Evolutionary conservation across 805 yeast species (phyloP).

Genomic region (Blastobotrys chiropterorum): DNA sequence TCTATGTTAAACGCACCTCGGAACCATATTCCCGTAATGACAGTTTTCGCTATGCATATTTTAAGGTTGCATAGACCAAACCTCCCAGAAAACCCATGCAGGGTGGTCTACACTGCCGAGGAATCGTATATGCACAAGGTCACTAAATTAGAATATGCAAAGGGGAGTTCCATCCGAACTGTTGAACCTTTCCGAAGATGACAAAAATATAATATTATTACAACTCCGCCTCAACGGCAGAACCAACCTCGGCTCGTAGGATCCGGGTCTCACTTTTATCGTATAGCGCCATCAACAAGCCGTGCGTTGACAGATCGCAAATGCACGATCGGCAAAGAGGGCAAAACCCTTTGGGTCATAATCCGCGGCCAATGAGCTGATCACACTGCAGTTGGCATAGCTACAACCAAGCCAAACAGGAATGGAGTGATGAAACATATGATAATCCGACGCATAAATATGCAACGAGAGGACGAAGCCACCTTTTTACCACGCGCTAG

Average conservation of each 20-base stretch:
- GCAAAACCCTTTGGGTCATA: not conserved
- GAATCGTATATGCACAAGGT: no score
- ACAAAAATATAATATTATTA: no score
- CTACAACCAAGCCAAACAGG: not conserved
- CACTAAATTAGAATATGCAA: no score
- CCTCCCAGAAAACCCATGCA: no score
- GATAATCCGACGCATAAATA: not conserved
- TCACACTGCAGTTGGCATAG: not conserved
- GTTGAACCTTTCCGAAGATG: no score
- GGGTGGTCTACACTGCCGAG: no score
- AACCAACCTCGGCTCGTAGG: not conserved
- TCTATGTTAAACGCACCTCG: no score
- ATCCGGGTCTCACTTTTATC: not conserved
- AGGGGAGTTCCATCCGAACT: no score
- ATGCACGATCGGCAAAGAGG: not conserved
- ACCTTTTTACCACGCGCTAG: not conserved
- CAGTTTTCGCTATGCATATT: no score
- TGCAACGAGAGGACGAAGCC: not conserved
- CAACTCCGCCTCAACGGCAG: not conserved
- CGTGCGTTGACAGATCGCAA: not conserved
- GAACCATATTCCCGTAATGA: no score
- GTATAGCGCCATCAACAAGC: not conserved
- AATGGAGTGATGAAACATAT: not conserved
- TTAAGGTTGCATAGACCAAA: no score
- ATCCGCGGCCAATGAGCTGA: not conserved